Conservation (phyloP, 169 alveolate species). For the Cryptosporidium viatorum region DNA sequence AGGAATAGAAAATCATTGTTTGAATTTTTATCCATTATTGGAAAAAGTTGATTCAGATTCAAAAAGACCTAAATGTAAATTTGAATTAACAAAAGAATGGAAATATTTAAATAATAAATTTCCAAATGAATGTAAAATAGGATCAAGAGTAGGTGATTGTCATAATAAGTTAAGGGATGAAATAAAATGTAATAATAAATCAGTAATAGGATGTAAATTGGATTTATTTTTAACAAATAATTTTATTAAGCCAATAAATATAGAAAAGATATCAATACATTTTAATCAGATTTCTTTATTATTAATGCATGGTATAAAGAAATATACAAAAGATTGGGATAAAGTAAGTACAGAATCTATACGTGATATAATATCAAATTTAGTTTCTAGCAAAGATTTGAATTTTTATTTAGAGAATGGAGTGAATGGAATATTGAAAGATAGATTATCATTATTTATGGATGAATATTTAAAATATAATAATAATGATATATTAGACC, state of each 20-base stretch:
- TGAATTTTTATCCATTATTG: constrained; percentile 78
- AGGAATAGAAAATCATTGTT: constrained; percentile 55
- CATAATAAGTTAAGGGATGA: constrained; percentile 74
- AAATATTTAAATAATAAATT: constrained; percentile 74
- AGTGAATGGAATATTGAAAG: constrained; percentile 10
- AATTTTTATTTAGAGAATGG: constrained; percentile 25
- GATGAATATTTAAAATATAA: neutral
- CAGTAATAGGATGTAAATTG: constrained; percentile 49
- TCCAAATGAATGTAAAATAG: constrained; percentile 79
- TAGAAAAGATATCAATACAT: constrained; percentile 1
- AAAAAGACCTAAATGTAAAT: constrained; percentile 72
- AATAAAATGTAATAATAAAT: constrained; percentile 61
- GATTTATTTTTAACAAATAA: constrained; percentile 72
- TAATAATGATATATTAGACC: neutral
- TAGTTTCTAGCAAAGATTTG: constrained; percentile 11
- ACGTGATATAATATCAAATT: constrained; percentile 14
- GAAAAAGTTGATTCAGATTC: constrained; percentile 52
- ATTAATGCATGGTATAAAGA: constrained; percentile 40
- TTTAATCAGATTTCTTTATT: constrained; percentile 32
- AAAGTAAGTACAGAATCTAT: neutral
- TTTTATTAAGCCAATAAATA: constrained; percentile 77
- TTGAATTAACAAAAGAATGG: constrained; percentile 76
- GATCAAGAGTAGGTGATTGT: constrained; percentile 79
- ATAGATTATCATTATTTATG: constrained; percentile 30
- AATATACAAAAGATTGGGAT: constrained; percentile 23